These are phyloP conservation scores for Cornus kousa DNA, from an alignment of 148 eudicot genomes.

Conservation along the genomic window DNA sequence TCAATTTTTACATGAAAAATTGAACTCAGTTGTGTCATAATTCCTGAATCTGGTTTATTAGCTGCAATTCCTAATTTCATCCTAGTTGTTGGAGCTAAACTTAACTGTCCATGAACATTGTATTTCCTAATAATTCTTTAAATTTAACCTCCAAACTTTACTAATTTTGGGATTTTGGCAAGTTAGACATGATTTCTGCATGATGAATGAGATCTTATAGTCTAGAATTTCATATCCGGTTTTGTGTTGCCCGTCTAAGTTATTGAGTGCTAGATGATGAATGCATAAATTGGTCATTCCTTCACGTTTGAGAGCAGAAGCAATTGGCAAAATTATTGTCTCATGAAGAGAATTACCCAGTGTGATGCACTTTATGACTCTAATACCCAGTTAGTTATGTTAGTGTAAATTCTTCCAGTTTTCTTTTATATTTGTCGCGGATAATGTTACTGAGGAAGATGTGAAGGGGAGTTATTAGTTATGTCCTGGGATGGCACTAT, in stretches of 20 bases:
- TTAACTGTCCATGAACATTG: not conserved
- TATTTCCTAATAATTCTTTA: no score
- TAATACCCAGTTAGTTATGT: no score
- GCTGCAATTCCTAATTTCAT: no score
- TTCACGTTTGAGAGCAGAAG: not conserved
- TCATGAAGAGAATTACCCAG: no score
- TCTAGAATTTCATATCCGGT: not conserved
- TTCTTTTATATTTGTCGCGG: not conserved
- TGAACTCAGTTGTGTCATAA: no score
- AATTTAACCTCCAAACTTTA: not conserved
- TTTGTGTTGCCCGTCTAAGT: not conserved
- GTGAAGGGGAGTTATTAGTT: not conserved
- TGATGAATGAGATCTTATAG: not conserved
- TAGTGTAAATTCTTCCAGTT: not conserved
- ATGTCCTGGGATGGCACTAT: not conserved
- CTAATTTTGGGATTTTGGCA: not conserved
- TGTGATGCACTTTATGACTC: no score
- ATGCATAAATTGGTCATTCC: not conserved
- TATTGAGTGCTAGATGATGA: not conserved
- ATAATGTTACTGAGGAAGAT: conserved; percentile 1
- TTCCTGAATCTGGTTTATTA: no score
- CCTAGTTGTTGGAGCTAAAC: no score
- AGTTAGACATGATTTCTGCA: not conserved
- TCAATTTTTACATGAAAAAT: no score
- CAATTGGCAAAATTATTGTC: not conserved